Evolutionary conservation across 2,329 filamentous ascomycete genomes (phyloP).

Genomic region (Nothophoma quercina): DNA sequence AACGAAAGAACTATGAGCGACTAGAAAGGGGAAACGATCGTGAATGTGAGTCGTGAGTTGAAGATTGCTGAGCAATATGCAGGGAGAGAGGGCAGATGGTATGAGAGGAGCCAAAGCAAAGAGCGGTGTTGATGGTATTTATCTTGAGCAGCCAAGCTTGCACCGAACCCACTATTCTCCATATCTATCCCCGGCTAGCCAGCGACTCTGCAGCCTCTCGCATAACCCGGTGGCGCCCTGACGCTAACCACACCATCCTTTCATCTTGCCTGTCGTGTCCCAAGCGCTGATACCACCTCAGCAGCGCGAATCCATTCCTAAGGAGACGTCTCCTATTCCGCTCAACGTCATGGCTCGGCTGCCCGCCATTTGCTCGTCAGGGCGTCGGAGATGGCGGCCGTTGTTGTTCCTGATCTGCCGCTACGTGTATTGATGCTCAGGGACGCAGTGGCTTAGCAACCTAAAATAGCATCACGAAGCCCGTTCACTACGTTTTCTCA

Average conservation of each 20-base stretch:
- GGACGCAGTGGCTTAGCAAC: conserved; percentile 42
- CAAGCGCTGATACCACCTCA: conserved; percentile 22
- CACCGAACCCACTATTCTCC: conserved; percentile 36
- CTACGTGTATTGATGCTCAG: conserved; percentile 33
- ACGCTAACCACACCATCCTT: conserved; percentile 22
- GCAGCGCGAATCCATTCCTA: conserved; percentile 27
- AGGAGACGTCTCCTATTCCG: conserved; percentile 32
- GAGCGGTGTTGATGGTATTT: conserved; percentile 48
- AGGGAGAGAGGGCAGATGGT: conserved; percentile 27
- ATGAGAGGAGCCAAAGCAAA: conserved; percentile 45
- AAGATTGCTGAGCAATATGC: conserved; percentile 20
- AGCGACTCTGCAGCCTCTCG: conserved; percentile 32
- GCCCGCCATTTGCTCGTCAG: conserved; percentile 22
- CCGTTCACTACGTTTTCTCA: conserved; percentile 24
- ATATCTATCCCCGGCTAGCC: conserved; percentile 38
- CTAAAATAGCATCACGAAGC: conserved; percentile 46
- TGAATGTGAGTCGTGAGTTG: conserved; percentile 27
- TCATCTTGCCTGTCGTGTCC: conserved; percentile 20
- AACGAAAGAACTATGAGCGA: conserved; percentile 35
- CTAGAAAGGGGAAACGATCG: conserved; percentile 39
- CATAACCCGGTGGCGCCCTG: conserved; percentile 35
- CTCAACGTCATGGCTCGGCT: conserved; percentile 33
- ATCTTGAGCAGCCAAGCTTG: conserved; percentile 42
- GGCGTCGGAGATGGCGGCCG: conserved; percentile 27
- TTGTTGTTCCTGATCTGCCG: conserved; percentile 42